Percentiles rank a stretch among this genome's conserved stretches.
Evolutionary conservation across 257 asterid genomes (phyloP).

Genomic region (Rhazya stricta): DNA sequence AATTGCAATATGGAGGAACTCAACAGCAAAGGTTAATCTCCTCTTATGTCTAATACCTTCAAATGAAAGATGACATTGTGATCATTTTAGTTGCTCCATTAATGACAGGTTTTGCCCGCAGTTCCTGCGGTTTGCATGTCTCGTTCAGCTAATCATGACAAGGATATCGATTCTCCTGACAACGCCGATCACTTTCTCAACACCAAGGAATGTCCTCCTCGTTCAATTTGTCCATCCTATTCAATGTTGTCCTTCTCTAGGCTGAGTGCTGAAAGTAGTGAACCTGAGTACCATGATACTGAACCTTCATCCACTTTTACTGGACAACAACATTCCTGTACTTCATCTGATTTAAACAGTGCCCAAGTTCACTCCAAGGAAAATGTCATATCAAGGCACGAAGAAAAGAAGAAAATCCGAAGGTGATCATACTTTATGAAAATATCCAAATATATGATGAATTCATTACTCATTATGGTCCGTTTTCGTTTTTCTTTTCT

Average conservation of each 20-base stretch:
- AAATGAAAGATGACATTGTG: too few species aligned
- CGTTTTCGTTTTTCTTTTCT: background rate
- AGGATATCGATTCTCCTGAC: conserved; percentile 11
- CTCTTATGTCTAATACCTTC: background rate
- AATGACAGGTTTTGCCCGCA: conserved; percentile 31
- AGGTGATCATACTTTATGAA: conserved; percentile 25
- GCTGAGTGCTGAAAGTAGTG: conserved; percentile 42
- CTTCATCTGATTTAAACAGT: conserved; percentile 24
- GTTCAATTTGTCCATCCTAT: conserved; percentile 21
- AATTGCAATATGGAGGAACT: background rate
- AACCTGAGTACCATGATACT: conserved; percentile 37
- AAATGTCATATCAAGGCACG: conserved; percentile 28
- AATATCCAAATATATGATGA: background rate
- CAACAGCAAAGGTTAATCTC: background rate
- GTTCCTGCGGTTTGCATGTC: conserved; percentile 23
- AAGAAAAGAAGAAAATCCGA: conserved; percentile 41
- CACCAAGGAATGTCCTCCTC: background rate
- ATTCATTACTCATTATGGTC: background rate
- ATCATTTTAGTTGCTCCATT: background rate
- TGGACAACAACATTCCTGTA: conserved; percentile 18
- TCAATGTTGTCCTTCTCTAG: conserved; percentile 36
- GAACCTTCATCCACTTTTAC: conserved; percentile 24
- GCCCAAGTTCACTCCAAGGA: conserved; percentile 25
- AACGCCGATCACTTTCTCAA: conserved; percentile 13
- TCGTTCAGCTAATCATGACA: conserved; percentile 20